Evolutionary conservation across 257 asterid genomes (phyloP).

Genomic region (Solanum paucissectum): DNA sequence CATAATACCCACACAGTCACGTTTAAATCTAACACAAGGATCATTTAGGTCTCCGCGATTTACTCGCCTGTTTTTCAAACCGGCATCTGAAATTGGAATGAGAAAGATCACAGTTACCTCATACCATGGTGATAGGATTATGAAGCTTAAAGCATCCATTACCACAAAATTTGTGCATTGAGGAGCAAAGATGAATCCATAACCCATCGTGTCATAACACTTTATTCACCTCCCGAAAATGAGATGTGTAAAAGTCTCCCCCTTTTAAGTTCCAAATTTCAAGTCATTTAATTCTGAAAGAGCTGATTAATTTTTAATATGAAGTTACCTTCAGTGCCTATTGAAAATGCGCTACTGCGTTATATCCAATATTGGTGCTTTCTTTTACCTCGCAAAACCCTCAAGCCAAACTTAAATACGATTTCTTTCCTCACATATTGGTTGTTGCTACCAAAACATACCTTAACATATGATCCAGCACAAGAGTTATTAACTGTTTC

Average conservation of each 20-base stretch:
- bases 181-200: not conserved
- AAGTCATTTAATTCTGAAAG: not conserved
- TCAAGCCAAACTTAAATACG: not conserved
- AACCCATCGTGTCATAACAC: not conserved
- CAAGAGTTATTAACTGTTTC: not conserved
- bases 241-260: not conserved
- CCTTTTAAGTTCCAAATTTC: not conserved
- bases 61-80: slow-evolving; percentile 15
- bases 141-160: not conserved
- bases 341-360: not conserved
- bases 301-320: not conserved
- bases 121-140: not conserved
- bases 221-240: not conserved
- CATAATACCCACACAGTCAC: slow-evolving; percentile 90
- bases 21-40: slow-evolving; percentile 78
- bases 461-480: not conserved
- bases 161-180: not conserved
- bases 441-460: not conserved
- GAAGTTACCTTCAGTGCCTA: not conserved
- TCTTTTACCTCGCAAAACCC: not conserved
- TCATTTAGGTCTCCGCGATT: slow-evolving; percentile 67
- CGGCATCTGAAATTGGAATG: slow-evolving; percentile 24
- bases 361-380: not conserved
- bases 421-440: not conserved
- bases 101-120: not conserved